Evolutionary conservation across 306 rosid genomes (phyloP).

Genomic region (Quercus robur): DNA sequence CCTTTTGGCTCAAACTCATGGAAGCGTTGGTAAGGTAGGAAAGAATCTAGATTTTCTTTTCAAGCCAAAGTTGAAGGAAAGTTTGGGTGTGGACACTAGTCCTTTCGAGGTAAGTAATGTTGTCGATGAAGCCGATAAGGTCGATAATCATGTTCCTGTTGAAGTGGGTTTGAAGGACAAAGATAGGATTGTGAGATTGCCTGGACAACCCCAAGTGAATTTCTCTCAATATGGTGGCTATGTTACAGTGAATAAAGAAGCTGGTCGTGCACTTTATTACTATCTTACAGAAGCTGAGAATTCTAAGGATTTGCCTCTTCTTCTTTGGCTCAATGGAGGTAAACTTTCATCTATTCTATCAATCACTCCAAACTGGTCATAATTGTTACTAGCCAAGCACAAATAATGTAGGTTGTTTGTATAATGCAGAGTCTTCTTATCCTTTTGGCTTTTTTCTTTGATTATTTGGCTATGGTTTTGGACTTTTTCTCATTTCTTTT

Average conservation of each 20-base stretch:
- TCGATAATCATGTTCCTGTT: slow-evolving; percentile 22
- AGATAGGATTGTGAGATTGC: slow-evolving; percentile 59
- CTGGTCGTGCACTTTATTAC: slow-evolving; percentile 78
- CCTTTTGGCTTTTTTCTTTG: too few relatives aligned
- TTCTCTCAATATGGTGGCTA: slow-evolving; percentile 89
- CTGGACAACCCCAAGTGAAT: slow-evolving; percentile 72
- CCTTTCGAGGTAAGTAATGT: slow-evolving; percentile 33
- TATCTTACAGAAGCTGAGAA: slow-evolving; percentile 69
- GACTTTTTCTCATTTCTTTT: too few relatives aligned
- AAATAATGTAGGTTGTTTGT: neutral
- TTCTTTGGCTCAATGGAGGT: slow-evolving; percentile 99
- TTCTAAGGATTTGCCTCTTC: slow-evolving; percentile 63
- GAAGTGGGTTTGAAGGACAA: slow-evolving; percentile 50
- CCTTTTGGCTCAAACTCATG: slow-evolving; percentile 39
- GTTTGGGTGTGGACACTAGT: slow-evolving; percentile 30
- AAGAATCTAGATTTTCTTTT: slow-evolving; percentile 30
- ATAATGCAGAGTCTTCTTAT: too few relatives aligned
- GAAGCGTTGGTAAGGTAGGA: slow-evolving; percentile 29
- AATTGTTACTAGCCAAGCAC: neutral
- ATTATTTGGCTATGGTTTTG: too few relatives aligned
- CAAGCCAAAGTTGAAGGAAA: slow-evolving; percentile 25
- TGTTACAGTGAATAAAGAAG: slow-evolving; percentile 54
- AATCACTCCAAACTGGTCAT: neutral
- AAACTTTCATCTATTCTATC: neutral
- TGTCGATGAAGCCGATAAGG: neutral